Base-by-base conservation (phyloP, 495 filamentous ascomycete genomes). In the Cairneyella variabilis region DNA sequence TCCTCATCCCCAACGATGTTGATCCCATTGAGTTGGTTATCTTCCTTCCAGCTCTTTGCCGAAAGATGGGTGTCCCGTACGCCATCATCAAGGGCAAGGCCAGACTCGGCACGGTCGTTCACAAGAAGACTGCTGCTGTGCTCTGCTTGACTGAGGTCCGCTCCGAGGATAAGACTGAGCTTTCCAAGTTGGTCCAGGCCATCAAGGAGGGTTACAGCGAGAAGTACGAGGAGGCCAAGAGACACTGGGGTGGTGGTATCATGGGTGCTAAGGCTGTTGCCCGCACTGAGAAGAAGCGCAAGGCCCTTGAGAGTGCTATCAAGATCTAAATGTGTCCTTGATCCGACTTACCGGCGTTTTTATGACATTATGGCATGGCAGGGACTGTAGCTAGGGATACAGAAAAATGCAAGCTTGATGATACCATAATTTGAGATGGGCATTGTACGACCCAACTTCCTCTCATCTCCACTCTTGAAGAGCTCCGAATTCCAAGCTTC, bases 21-120 rank as follows among this genome's bases (percentile, higher is more conserved):
- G 95, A 99, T 82, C 95, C 95, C 61, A 97, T 99, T 74, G 95
- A 99, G 83, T 75, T 99, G 64, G 95, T 99, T 71, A 86, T 97
- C 76, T 99, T 95, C 89, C 82, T 99, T 52, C 95, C 95, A 60
- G 91, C 95, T 70, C 84, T 99, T 65, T 99, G 95, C 87, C 85
- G 90, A 75, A 99, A 99, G 89, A 97, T 99, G 91, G 95, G 95
- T 77, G 82, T 98, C 61, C 95, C 95, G 50, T 99, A 96, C 73
- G 92, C 90, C 69, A 99, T 99, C 67, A 84, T 97, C 69, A 99
- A 97, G 86, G 95, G 95, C 76, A 99, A 99, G 86, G 92, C 95
- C 62, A 84, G 95, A 74, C 89, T 97, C 65, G 95, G 95, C 64
- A 96, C 93, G 55, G 91, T 97, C 64, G 91, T 99, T 66, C 95